Evolutionary conservation across 768 basidiomycete species (phyloP).

Genomic region (Mycena indigotica): DNA sequence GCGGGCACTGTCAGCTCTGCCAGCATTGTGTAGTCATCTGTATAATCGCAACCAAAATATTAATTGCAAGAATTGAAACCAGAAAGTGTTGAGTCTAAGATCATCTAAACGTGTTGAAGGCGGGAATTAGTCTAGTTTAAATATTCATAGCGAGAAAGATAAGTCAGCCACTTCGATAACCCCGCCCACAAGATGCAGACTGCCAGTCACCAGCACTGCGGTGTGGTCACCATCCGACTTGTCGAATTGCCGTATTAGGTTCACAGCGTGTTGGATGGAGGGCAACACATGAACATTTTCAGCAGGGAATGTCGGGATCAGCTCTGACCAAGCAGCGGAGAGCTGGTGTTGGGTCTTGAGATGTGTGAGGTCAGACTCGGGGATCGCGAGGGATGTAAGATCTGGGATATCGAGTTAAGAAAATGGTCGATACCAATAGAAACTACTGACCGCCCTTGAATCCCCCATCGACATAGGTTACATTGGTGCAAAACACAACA

Average conservation of each 20-base stretch:
- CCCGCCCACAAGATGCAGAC: conserved; percentile 92
- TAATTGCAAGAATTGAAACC: too few species aligned
- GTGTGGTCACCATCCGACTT: conserved; percentile 27
- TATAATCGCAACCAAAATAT: too few species aligned
- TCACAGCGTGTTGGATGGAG: conserved; percentile 89
- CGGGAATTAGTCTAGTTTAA: not conserved
- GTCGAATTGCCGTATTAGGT: conserved; percentile 53
- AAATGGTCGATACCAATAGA: not conserved
- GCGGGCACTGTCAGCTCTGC: not conserved
- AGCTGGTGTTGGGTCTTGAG: conserved; percentile 79
- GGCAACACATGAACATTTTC: conserved; percentile 76
- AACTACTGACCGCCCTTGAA: conserved; percentile 79
- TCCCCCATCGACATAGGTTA: conserved; percentile 86
- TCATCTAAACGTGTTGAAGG: conserved; percentile 21
- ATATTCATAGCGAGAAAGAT: conserved; percentile 58
- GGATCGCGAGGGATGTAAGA: conserved; percentile 68
- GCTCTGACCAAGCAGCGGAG: conserved; percentile 67
- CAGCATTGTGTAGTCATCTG: too few species aligned
- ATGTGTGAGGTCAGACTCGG: conserved; percentile 60
- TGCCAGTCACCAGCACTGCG: conserved; percentile 87
- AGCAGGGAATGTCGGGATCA: conserved; percentile 62
- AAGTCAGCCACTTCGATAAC: conserved; percentile 88
- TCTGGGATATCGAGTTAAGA: conserved; percentile 52
- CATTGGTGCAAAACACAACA: conserved; percentile 94
- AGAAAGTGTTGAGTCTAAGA: too few species aligned